Evolutionary conservation across 1,284 basidiomycete species (phyloP).

Genomic region (Papiliotrema fonsecae): DNA sequence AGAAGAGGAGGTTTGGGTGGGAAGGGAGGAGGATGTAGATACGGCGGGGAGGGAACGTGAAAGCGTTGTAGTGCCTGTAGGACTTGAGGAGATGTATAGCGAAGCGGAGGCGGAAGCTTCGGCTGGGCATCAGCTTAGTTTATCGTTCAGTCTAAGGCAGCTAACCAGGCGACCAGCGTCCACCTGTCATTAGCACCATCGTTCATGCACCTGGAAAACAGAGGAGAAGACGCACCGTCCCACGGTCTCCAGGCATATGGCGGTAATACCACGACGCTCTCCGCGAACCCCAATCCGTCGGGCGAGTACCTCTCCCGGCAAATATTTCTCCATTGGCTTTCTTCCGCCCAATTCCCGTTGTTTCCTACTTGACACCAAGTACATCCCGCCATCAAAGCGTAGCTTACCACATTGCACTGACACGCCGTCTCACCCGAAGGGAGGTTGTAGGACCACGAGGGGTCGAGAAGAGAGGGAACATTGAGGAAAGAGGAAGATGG

Average conservation of each 20-base stretch:
- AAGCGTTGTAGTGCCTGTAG: constrained; percentile 4
- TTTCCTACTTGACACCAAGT: constrained; percentile 10
- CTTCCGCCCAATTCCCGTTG: not conserved
- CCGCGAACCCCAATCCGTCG: constrained; percentile 5
- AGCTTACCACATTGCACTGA: constrained; percentile 10
- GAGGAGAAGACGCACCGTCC: constrained; percentile 3
- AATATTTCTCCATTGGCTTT: not conserved
- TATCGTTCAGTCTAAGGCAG: not conserved
- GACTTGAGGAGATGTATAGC: not conserved
- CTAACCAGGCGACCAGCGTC: constrained; percentile 2
- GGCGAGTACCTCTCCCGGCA: constrained; percentile 1
- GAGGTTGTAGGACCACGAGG: constrained; percentile 5
- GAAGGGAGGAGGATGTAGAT: not conserved
- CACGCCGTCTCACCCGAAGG: constrained; percentile 1
- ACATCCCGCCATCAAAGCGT: constrained; percentile 13
- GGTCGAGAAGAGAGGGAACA: constrained; percentile 12
- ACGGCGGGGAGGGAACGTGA: constrained; percentile 5
- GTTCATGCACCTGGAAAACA: not conserved
- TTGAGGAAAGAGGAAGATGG: constrained; percentile 3
- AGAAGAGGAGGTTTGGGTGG: not conserved
- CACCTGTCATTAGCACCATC: not conserved
- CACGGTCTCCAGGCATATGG: constrained; percentile 11
- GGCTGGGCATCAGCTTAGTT: not conserved
- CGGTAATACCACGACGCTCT: constrained; percentile 2
- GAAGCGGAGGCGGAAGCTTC: constrained; percentile 6